Percentiles rank a stretch among this genome's conserved stretches.
phyloP scores from a whole-genome alignment of 305 asterid species.

The Caryopteris hybrid region DNA sequence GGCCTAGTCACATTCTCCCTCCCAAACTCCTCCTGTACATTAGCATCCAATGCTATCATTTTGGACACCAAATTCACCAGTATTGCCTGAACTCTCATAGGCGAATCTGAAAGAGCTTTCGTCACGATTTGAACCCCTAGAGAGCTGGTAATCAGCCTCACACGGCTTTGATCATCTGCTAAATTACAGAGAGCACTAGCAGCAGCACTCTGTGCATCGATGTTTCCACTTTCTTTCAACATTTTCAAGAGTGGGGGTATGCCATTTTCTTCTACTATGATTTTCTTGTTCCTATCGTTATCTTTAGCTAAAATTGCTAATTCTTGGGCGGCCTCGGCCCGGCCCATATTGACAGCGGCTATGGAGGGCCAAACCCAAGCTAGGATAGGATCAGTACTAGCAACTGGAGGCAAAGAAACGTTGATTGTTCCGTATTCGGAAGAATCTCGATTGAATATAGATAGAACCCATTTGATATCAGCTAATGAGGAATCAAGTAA shows the following conservation, averaged over 20 bases:
- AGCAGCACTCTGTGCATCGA: constrained; percentile 49
- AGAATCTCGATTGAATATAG: constrained; percentile 34
- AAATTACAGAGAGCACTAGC: constrained; percentile 43
- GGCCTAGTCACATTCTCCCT: constrained; percentile 56
- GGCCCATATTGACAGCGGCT: constrained; percentile 52
- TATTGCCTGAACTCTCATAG: constrained; percentile 32
- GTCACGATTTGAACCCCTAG: constrained; percentile 42
- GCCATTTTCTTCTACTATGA: constrained; percentile 55
- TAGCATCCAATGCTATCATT: constrained; percentile 41
- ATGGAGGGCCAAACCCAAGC: constrained; percentile 66
- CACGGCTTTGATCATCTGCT: constrained; percentile 42
- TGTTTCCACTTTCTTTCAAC: constrained; percentile 41
- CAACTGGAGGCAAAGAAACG: constrained; percentile 53
- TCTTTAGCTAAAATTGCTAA: constrained; percentile 34
- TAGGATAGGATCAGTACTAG: constrained; percentile 46
- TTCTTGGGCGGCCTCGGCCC: constrained; percentile 48
- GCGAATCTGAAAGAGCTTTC: constrained; percentile 36
- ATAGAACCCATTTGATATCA: constrained; percentile 53
- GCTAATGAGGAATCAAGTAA: constrained; percentile 47
- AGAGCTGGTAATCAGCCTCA: constrained; percentile 26
- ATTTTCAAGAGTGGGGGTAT: constrained; percentile 54
- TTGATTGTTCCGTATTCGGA: constrained; percentile 26
- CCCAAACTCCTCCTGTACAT: constrained; percentile 58
- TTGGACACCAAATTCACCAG: constrained; percentile 39
- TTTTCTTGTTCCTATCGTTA: constrained; percentile 37